Evolutionary conservation across 768 basidiomycete genomes (phyloP).

Genomic region (Sutorius australiensis): DNA sequence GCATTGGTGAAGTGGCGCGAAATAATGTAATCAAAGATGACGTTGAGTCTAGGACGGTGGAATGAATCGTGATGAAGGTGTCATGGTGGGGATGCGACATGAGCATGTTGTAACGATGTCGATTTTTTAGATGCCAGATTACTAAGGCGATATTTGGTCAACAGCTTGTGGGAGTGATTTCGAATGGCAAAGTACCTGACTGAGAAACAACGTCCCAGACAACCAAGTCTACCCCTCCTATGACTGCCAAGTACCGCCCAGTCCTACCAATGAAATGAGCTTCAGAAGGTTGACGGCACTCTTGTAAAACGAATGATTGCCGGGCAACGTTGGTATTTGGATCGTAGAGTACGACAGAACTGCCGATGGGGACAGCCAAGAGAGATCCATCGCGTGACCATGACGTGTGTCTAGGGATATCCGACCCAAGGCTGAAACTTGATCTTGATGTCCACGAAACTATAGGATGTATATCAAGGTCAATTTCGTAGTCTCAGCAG

Average conservation of each 20-base stretch:
- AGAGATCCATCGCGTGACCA: constrained; percentile 90
- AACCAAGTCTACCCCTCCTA: constrained; percentile 45
- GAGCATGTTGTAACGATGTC: constrained; percentile 39
- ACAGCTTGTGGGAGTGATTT: background rate
- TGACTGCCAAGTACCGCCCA: constrained; percentile 67
- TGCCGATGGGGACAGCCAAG: constrained; percentile 66
- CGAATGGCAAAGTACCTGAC: constrained; percentile 41
- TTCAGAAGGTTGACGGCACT: constrained; percentile 42
- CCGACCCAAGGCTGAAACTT: constrained; percentile 63
- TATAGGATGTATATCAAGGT: constrained; percentile 6
- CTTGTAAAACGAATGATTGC: constrained; percentile 57
- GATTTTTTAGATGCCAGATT: constrained; percentile 50
- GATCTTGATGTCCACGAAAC: constrained; percentile 79
- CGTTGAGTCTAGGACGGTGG: constrained; percentile 25
- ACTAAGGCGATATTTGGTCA: constrained; percentile 39
- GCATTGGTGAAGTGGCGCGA: constrained; percentile 39
- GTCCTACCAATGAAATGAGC: constrained; percentile 65
- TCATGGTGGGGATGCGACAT: constrained; percentile 55
- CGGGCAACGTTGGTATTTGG: constrained; percentile 56
- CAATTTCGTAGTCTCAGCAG: background rate
- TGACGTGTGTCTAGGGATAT: constrained; percentile 57
- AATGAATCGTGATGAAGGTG: constrained; percentile 56
- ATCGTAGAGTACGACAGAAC: constrained; percentile 72
- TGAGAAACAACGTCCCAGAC: constrained; percentile 72
- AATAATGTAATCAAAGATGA: constrained; percentile 50